These are phyloP conservation scores for Amyloporia xantha DNA, from an alignment of 768 basidiomycete species.

Conservation along the genomic window DNA sequence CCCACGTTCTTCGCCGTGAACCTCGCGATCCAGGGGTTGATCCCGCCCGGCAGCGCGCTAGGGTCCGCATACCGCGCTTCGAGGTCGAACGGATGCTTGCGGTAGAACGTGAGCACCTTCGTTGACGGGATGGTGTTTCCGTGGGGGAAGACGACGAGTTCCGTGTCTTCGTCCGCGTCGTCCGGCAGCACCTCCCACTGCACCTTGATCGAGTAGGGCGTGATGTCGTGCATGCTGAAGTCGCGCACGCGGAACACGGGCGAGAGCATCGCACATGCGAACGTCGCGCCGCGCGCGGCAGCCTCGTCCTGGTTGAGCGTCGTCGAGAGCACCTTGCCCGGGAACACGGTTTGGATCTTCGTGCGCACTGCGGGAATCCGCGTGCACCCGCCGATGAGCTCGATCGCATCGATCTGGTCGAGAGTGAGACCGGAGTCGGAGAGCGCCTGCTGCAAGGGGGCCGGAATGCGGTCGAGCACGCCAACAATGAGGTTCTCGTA, in stretches of 20 bases:
- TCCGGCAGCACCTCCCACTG: conserved; percentile 71
- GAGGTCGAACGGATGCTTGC: conserved; percentile 82
- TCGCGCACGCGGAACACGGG: conserved; percentile 98
- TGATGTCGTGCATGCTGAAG: conserved; percentile 83
- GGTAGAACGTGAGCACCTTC: conserved; percentile 93
- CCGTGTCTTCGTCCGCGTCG: conserved; percentile 85
- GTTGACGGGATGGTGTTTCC: conserved; percentile 88
- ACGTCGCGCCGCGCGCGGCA: conserved; percentile 91
- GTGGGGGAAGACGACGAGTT: conserved; percentile 83
- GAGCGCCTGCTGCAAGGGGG: conserved; percentile 74
- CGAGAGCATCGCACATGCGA: conserved; percentile 94
- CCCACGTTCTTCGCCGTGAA: conserved; percentile 82
- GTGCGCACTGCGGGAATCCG: conserved; percentile 90
- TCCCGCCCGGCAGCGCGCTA: conserved; percentile 58
- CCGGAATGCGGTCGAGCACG: conserved; percentile 70
- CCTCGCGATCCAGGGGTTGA: conserved; percentile 81
- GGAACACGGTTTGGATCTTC: conserved; percentile 78
- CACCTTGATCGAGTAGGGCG: conserved; percentile 85
- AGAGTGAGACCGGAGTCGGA: conserved; percentile 71
- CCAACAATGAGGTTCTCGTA: conserved; percentile 74
- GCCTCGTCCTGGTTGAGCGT: conserved; percentile 99
- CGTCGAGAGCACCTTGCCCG: conserved; percentile 75
- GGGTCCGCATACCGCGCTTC: conserved; percentile 82
- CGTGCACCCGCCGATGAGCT: conserved; percentile 90
- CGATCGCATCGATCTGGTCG: conserved; percentile 85